Percentiles rank a stretch among this genome's conserved stretches.
phyloP scores from a whole-genome alignment of 306 rosid genomes.

The Ceratonia siliqua region DNA sequence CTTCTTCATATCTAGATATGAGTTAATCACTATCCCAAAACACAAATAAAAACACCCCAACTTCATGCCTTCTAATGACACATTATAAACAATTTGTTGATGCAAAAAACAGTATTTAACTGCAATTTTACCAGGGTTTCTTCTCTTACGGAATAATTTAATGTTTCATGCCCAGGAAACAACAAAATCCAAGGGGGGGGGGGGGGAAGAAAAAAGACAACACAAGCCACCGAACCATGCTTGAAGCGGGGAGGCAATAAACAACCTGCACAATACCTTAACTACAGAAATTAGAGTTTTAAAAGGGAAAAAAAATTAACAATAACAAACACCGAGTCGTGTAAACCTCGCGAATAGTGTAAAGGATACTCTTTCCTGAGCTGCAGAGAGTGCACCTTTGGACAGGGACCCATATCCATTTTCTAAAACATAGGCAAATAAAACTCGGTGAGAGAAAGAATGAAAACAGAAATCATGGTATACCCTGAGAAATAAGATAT shows the following conservation, averaged over 20 bases:
- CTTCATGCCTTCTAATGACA: background rate
- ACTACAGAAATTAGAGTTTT: background rate
- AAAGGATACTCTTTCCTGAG: constrained; percentile 98
- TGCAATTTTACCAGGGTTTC: background rate
- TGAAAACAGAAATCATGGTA: background rate
- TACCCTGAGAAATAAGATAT: background rate
- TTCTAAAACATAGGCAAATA: constrained; percentile 58
- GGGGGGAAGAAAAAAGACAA: background rate
- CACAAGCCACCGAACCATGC: background rate
- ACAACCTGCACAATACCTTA: background rate
- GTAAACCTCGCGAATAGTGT: constrained; percentile 25
- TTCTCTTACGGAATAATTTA: background rate
- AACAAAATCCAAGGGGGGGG: background rate
- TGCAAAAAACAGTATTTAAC: background rate
- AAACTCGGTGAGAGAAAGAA: background rate
- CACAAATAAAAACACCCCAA: background rate
- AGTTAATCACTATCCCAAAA: constrained; percentile 48
- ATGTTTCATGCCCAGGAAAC: background rate
- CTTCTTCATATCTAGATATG: constrained; percentile 78
- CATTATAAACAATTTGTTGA: background rate
- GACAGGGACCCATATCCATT: constrained; percentile 99
- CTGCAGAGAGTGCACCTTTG: constrained; percentile 98
- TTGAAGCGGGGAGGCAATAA: background rate
- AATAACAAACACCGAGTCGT: background rate
- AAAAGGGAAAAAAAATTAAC: background rate